These are phyloP conservation scores for Saccharomyces pastorianus DNA, from an alignment of 1,139 yeast genomes.

Conservation along the genomic window DNA sequence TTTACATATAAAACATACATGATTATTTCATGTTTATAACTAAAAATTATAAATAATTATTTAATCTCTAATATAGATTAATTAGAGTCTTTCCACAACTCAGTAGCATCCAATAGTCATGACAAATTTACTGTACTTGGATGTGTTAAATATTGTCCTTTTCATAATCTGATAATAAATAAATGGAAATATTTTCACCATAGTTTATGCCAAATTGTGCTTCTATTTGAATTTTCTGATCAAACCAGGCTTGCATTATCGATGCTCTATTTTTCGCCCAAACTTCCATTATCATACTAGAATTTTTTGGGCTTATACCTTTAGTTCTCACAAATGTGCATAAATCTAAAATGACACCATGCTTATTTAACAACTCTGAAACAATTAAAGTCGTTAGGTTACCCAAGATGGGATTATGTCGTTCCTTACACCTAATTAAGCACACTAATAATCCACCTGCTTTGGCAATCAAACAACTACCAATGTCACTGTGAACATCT, in stretches of 20 bases:
- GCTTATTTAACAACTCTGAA: constrained; percentile 69
- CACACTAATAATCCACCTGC: constrained; percentile 78
- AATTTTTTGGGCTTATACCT: constrained; percentile 13
- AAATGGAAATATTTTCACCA: constrained; percentile 58
- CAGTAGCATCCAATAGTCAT: neutral
- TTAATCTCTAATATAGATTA: neutral
- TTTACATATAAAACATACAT: too few relatives aligned
- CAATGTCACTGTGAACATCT: constrained; percentile 51
- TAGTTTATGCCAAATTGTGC: constrained; percentile 47
- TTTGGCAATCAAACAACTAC: constrained; percentile 61
- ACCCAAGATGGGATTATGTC: constrained; percentile 40
- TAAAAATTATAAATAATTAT: too few relatives aligned
- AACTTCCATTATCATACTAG: constrained; percentile 56
- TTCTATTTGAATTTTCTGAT: constrained; percentile 36
- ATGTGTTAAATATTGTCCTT: constrained; percentile 7
- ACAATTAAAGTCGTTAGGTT: constrained; percentile 78
- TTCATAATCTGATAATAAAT: constrained; percentile 29
- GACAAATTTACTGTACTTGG: neutral
- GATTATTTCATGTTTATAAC: too few relatives aligned
- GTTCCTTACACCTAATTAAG: constrained; percentile 58
- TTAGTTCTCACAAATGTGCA: constrained; percentile 70
- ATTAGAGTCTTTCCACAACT: neutral
- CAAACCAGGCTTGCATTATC: constrained; percentile 49
- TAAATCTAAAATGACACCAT: constrained; percentile 77
- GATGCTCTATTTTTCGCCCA: constrained; percentile 67